Base-by-base conservation (phyloP, 108 stramenopile genomes). In the Parmales sp. region DNA sequence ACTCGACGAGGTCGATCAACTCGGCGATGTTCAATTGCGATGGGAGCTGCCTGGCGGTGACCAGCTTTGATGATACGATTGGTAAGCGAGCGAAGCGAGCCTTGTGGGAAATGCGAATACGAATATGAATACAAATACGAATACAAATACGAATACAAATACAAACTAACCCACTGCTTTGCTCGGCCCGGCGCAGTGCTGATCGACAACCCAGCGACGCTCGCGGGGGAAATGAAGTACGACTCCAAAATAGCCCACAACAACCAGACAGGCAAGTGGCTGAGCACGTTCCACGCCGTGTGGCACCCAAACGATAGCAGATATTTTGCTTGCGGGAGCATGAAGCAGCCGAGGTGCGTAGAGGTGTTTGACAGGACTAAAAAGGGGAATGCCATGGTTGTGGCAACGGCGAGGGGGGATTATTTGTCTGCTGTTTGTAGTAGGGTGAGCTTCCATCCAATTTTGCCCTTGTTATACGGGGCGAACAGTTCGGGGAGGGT, bases 401-500 rank as follows among this genome's bases (percentile, higher is more conserved):
- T 86, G 43, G 75, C 83, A 9, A 80, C 65, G 16, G 69, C 90
- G 8, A 51, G 67, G 1, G 91, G 91, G n/a, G 85, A 81, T 26
- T 67, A 80, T 7, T 63, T 92, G 34, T 76, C 83, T 11, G 82
- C 88, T 28, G 91, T 92, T 16, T 78, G 78, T 8, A 90, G 88
- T 78, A 80, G 91, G 6, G 85, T 82, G 37, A 86, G 87, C 65
- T 92, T 89, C 68, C 91, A 92, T 72, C 85, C 87, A 1, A 82
- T 75, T n/a, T 69, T 90, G 37, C 68, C 82, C 22, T 50, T 88
- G 6, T 69, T 87, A 13, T 28, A 13, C 11, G 91, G 88, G 13
- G 91, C 88, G 2, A 92, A 86, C 69, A 83, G 83, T 7, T 84
- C 84, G 45, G 91, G 91, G 2, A 76, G 88, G 29, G 69, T 92